Evolutionary conservation across 2,329 filamentous ascomycete species (phyloP).

Genomic region (Botrytis squamosa): DNA sequence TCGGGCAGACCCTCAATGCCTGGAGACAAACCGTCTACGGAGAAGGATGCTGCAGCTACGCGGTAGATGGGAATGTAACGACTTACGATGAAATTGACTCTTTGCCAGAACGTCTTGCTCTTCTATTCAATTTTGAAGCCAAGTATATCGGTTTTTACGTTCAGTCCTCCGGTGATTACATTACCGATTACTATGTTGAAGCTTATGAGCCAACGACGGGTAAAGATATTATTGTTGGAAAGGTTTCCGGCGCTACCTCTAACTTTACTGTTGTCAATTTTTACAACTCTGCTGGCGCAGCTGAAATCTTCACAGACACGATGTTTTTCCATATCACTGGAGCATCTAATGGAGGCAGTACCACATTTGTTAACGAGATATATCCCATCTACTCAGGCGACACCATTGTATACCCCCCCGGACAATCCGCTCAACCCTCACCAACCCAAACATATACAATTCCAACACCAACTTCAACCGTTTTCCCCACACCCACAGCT

Average conservation of each 20-base stretch:
- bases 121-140: not conserved
- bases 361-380: not conserved
- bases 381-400: constrained; percentile 8
- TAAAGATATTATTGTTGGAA: not conserved
- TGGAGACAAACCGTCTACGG: not conserved
- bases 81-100: not conserved
- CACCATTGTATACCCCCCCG: not conserved
- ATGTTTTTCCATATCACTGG: not conserved
- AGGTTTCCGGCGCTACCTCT: constrained; percentile 4
- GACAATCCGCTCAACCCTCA: not conserved
- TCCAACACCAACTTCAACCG: not conserved
- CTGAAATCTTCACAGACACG: not conserved
- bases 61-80: constrained; percentile 2
- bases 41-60: not conserved
- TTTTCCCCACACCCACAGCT: not conserved
- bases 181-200: constrained; percentile 17
- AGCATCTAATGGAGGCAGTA: not conserved
- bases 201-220: not conserved
- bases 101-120: not conserved
- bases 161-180: constrained; percentile 9
- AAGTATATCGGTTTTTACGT: not conserved
- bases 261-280: constrained; percentile 9
- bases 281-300: not conserved
- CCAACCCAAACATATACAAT: not conserved
- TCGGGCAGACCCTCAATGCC: constrained; percentile 1